These are phyloP conservation scores for Porphyra umbilicalis DNA, from an alignment of 31 red algal genomes.

Conservation along the genomic window DNA sequence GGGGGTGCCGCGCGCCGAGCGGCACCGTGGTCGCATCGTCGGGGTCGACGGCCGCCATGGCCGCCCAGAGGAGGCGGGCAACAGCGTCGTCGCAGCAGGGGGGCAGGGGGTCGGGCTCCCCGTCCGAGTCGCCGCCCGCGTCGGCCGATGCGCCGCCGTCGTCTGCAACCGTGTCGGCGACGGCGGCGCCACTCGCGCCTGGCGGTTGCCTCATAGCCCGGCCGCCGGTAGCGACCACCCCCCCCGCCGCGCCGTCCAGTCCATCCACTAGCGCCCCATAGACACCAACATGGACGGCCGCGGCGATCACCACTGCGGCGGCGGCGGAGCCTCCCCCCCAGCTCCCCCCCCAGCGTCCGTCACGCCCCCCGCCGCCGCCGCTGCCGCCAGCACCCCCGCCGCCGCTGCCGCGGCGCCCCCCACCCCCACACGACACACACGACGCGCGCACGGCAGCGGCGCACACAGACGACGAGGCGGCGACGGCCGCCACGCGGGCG, in stretches of 20 bases:
- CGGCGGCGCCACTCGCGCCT: no score
- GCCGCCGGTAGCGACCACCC: background rate
- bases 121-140: background rate
- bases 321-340: background rate
- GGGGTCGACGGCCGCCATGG: background rate
- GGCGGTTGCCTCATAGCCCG: background rate
- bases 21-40: background rate
- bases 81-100: background rate
- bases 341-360: background rate
- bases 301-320: background rate
- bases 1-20: background rate
- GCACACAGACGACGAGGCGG: background rate
- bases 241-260: background rate
- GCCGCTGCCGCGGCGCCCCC: background rate
- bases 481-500: background rate
- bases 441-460: background rate
- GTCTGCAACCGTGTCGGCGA: background rate
- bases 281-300: background rate
- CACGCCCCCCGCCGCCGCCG: background rate
- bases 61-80: background rate
- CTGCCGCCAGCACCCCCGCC: background rate
- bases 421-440: background rate
- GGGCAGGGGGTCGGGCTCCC: background rate
- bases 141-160: background rate
- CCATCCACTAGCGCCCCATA: background rate